A percentile compares a stretch with the other conserved stretches of the same genome.
phyloP scores from a whole-genome alignment of 805 yeast species.

The Metschnikowia cerradonensis region DNA sequence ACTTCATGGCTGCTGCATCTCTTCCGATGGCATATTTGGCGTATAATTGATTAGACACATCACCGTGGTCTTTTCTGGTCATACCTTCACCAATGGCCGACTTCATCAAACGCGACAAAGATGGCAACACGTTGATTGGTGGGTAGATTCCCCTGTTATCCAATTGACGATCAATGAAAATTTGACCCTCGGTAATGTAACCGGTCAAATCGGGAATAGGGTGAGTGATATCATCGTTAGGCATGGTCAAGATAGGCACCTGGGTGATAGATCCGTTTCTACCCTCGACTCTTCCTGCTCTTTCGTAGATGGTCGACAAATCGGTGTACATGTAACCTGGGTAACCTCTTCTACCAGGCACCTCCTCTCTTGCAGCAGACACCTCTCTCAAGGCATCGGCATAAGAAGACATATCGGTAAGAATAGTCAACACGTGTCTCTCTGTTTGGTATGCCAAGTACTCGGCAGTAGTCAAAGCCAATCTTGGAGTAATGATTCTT shows the following conservation, averaged over 20 bases:
- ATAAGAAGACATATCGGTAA: constrained; percentile 99
- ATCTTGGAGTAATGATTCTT: constrained; percentile 98
- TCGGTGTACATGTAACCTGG: constrained; percentile 99
- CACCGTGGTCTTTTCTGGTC: constrained; percentile 99
- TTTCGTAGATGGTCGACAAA: constrained; percentile 96
- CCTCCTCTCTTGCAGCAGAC: constrained; percentile 99
- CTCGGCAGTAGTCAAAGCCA: constrained; percentile 98
- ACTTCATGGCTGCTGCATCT: constrained; percentile 99
- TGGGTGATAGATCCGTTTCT: constrained; percentile 99
- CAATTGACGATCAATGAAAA: constrained; percentile 93
- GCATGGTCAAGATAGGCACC: constrained; percentile 98
- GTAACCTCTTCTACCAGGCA: constrained; percentile 99
- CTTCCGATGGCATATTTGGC: constrained; percentile 99
- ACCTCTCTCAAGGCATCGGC: constrained; percentile 99
- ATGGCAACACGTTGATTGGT: constrained; percentile 97
- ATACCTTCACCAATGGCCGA: constrained; percentile 99
- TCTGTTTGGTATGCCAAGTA: constrained; percentile 98
- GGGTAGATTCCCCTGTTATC: constrained; percentile 97
- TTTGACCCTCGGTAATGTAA: constrained; percentile 98
- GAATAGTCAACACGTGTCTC: constrained; percentile 95
- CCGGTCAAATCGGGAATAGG: constrained; percentile 99
- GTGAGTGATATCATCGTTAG: constrained; percentile 99
- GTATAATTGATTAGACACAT: constrained; percentile 96
- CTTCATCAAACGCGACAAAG: constrained; percentile 97
- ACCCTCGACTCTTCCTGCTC: constrained; percentile 99